These are phyloP conservation scores for Pulveroboletus frians DNA, from an alignment of 768 basidiomycete species.

Conservation along the genomic window DNA sequence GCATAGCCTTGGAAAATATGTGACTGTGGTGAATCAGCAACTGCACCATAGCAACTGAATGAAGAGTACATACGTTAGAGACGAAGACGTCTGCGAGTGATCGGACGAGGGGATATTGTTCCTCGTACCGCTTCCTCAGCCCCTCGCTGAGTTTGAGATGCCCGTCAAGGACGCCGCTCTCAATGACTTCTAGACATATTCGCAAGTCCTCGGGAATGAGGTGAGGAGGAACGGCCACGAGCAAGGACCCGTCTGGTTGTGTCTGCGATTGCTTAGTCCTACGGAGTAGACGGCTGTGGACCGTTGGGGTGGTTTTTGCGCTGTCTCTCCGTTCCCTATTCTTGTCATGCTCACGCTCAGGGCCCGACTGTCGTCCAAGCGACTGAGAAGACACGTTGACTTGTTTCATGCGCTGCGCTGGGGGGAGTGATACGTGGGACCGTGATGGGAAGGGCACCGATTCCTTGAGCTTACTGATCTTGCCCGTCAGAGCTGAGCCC, in stretches of 20 bases:
- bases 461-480: conserved; percentile 38
- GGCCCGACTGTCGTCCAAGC: conserved; percentile 63
- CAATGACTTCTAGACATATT: conserved; percentile 80
- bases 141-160: conserved; percentile 83
- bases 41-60: conserved; percentile 3
- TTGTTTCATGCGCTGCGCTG: conserved; percentile 48
- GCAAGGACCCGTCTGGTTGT: conserved; percentile 40
- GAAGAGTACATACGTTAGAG: conserved; percentile 61
- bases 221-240: conserved; percentile 60
- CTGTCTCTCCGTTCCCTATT: conserved; percentile 47
- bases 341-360: conserved; percentile 40
- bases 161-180: conserved; percentile 82
- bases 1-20: conserved; percentile 93
- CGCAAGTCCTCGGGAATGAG: conserved; percentile 85
- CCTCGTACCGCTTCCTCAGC: conserved; percentile 85
- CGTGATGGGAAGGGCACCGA: conserved; percentile 73
- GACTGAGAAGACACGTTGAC: conserved; percentile 66
- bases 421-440: conserved; percentile 74
- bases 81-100: conserved; percentile 96
- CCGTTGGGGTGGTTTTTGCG: conserved; percentile 31
- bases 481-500: conserved; percentile 37
- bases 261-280: conserved; percentile 67
- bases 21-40: conserved; percentile 48
- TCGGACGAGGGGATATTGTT: conserved; percentile 91
- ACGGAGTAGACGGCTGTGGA: conserved; percentile 49